These are phyloP conservation scores for Allodekkera sacchari DNA, from an alignment of 805 yeast species.

Conservation along the genomic window DNA sequence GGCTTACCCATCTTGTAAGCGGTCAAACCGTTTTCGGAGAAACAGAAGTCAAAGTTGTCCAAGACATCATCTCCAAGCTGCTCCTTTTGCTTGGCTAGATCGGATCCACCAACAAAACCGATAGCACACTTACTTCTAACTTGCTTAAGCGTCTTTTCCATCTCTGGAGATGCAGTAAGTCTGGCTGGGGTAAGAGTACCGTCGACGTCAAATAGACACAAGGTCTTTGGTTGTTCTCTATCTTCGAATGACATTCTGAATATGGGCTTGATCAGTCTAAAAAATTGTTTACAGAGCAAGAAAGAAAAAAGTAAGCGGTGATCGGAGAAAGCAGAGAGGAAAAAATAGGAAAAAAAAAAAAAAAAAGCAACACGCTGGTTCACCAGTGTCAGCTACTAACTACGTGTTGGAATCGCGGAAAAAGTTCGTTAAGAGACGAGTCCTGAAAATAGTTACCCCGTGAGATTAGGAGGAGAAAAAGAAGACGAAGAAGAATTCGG, in stretches of 20 bases:
- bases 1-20: constrained; percentile 89
- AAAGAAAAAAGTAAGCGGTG: not conserved
- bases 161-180: constrained; percentile 58
- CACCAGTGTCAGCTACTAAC: no score
- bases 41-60: constrained; percentile 85
- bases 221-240: constrained; percentile 75
- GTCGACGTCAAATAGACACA: constrained; percentile 95
- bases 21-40: constrained; percentile 95
- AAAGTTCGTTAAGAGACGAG: no score
- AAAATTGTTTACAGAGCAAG: not conserved
- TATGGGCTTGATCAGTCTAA: not conserved
- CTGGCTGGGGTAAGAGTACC: constrained; percentile 99
- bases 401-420: no score
- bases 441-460: no score
- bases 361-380: no score
- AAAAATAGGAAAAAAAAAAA: no score
- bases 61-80: constrained; percentile 82
- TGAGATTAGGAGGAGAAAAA: no score
- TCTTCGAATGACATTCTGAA: constrained; percentile 41
- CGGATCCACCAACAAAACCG: constrained; percentile 98
- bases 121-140: constrained; percentile 88
- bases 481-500: no score
- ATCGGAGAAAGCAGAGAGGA: not conserved
- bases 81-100: constrained; percentile 88
- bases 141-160: constrained; percentile 58